A percentile compares a stretch with the other conserved stretches of the same genome.
Conservation (phyloP, 345 rosid genomes). For the Mallotus nudiflorus region DNA sequence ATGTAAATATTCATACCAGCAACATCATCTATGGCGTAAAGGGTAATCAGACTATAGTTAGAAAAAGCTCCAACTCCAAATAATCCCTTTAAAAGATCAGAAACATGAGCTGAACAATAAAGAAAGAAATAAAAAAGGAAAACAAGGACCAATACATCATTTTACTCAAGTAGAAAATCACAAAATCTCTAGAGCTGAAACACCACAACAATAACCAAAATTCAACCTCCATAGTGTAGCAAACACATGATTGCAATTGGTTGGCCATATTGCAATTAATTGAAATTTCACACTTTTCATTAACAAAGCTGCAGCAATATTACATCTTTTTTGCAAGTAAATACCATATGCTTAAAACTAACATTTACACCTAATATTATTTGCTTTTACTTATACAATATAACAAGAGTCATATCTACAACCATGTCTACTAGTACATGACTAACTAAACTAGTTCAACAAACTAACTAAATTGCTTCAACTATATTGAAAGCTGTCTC, state of each 20-base stretch:
- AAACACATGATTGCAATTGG: constrained; percentile 71
- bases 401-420: too few relatives aligned
- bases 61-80: constrained; percentile 92
- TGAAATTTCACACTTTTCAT: too few relatives aligned
- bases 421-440: too few relatives aligned
- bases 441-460: too few relatives aligned
- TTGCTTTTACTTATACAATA: too few relatives aligned
- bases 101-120: constrained; percentile 41
- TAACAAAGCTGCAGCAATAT: too few relatives aligned
- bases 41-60: constrained; percentile 82
- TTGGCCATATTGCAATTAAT: too few relatives aligned
- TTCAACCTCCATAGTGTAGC: constrained; percentile 68
- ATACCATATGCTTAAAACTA: too few relatives aligned
- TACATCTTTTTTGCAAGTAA: too few relatives aligned
- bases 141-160: not conserved
- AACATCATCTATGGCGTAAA: constrained; percentile 78
- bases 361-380: too few relatives aligned
- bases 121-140: not conserved
- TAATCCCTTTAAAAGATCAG: constrained; percentile 77
- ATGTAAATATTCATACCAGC: constrained; percentile 42
- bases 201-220: constrained; percentile 1
- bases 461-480: too few relatives aligned
- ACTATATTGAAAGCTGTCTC: too few relatives aligned
- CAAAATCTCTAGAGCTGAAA: not conserved
- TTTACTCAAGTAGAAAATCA: constrained; percentile 4